Percentiles rank a stretch among this genome's conserved stretches.
Conservation (phyloP, 2,329 filamentous ascomycete genomes). For the Microdochium trichocladiopsis region DNA sequence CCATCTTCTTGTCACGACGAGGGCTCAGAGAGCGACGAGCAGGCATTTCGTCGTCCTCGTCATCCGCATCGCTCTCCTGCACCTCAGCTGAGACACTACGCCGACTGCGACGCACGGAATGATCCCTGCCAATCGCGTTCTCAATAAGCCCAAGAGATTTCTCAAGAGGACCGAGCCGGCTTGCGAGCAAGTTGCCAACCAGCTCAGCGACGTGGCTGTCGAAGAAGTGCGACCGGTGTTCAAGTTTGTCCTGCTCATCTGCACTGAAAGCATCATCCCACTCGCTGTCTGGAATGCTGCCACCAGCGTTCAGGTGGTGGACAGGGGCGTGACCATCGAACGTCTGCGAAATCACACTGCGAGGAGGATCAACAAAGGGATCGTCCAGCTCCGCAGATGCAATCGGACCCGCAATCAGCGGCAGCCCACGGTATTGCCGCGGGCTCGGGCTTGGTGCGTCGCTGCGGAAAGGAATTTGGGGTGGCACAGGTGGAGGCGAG, state of each 20-base stretch:
- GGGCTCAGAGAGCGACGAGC: conserved; percentile 68
- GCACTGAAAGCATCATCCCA: conserved; percentile 86
- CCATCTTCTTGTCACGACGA: conserved; percentile 67
- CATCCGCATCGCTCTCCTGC: conserved; percentile 84
- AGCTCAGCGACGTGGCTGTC: conserved; percentile 84
- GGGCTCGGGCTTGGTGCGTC: conserved; percentile 71
- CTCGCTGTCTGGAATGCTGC: conserved; percentile 69
- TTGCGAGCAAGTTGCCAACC: conserved; percentile 69
- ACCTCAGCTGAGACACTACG: conserved; percentile 64
- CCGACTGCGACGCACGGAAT: conserved; percentile 49
- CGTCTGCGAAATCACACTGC: conserved; percentile 34
- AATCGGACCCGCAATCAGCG: conserved; percentile 39
- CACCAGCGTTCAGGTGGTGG: conserved; percentile 55
- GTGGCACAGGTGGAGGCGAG: conserved; percentile 45
- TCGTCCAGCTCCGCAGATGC: conserved; percentile 52
- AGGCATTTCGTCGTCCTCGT: conserved; percentile 73
- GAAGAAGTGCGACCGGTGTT: conserved; percentile 79
- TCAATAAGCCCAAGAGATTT: conserved; percentile 72
- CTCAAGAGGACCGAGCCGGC: conserved; percentile 74
- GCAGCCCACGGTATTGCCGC: conserved; percentile 40
- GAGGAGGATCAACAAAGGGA: conserved; percentile 49
- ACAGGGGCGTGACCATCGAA: conserved; percentile 43
- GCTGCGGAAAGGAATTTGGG: conserved; percentile 48
- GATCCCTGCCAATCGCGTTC: conserved; percentile 51
- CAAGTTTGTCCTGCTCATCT: conserved; percentile 76